These are phyloP conservation scores for Triangularia verruculosa DNA, from an alignment of 2,329 filamentous ascomycete species.

Conservation along the genomic window DNA sequence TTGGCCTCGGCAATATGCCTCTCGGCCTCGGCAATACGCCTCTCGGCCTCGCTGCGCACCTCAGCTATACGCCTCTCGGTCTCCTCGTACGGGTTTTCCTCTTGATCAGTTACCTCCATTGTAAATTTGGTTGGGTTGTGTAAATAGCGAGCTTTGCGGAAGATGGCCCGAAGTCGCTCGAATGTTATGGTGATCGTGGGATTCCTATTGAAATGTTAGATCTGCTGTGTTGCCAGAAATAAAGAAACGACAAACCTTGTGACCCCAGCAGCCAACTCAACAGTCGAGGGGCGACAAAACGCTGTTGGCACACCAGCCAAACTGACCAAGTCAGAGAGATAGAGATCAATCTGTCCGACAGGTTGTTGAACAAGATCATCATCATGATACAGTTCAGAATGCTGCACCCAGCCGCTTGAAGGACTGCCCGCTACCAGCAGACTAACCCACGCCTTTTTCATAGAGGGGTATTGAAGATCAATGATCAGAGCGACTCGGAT, in stretches of 20 bases:
- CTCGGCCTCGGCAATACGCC: neutral
- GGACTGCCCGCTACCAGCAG: neutral
- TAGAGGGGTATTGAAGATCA: conserved; percentile 12
- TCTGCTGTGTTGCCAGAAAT: neutral
- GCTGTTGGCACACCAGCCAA: conserved; percentile 7
- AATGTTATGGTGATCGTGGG: conserved; percentile 9
- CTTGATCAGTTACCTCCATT: neutral
- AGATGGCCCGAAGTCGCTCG: neutral
- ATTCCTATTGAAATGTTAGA: conserved; percentile 9
- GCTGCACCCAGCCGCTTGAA: conserved; percentile 5
- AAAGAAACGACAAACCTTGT: conserved; percentile 12
- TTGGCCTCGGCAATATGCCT: too few species aligned
- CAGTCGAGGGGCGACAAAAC: conserved; percentile 14
- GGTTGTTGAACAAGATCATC: conserved; percentile 12
- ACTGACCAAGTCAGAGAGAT: conserved; percentile 13
- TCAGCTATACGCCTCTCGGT: neutral
- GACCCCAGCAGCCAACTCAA: conserved; percentile 7
- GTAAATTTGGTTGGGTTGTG: neutral
- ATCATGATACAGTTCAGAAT: conserved; percentile 7
- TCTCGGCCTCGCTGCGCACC: neutral
- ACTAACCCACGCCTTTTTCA: conserved; percentile 12
- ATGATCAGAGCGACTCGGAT: conserved; percentile 11
- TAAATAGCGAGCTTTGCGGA: neutral
- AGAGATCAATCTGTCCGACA: conserved; percentile 12
- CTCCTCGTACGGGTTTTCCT: neutral